Evolutionary conservation across 768 basidiomycete species (phyloP), one percentile per base, ranked within the genome.

Genomic region (Mycena maculata): DNA sequence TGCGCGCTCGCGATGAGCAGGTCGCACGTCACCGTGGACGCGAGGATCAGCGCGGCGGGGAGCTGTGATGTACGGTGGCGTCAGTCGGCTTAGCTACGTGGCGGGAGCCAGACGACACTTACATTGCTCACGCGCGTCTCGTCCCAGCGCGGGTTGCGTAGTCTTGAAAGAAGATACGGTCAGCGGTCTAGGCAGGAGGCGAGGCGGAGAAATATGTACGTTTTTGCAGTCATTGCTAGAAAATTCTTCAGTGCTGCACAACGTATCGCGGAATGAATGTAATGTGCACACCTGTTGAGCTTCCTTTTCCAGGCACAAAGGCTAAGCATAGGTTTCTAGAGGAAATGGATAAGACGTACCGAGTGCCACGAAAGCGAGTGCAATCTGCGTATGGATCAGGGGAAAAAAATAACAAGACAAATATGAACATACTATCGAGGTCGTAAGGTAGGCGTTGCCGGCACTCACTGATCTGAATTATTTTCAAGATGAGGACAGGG

Each of bases 11-110:
- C 79, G 45, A 80, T 80, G 49, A 77, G 69, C 36, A 77, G 44
- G 57, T 80, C 79, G 54, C 79, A 80, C 18, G 73, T 73, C 2
- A 77, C 73, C 15, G 79, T 78, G 42, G 79, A 70, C 27, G 77
- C 53, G 58, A 77, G 79, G 55, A 80, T 79, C 1, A 78, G 52
- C 8, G 76, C 47, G 31, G 79, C 79, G 22, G 77, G 72, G 36
- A 76, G 54, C 79, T 80, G 56, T 11, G 48, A 16, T 28, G 10
- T 11, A 11, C 16, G 22, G 41, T 55, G 66, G 9, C 28, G 39
- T 47, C 55, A 52, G 18, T 30, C 13, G 6, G 33, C 6, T 45
- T 56, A 50, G 23, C 36, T 49, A 36, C 36, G 12, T 30, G n/a
- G 25, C 22, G 41, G n/a, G 28, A 42, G 53, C 6, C 25, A 25